phyloP scores from a whole-genome alignment of 2,329 filamentous ascomycete species.

The Chrysosporium keratinophilum region DNA sequence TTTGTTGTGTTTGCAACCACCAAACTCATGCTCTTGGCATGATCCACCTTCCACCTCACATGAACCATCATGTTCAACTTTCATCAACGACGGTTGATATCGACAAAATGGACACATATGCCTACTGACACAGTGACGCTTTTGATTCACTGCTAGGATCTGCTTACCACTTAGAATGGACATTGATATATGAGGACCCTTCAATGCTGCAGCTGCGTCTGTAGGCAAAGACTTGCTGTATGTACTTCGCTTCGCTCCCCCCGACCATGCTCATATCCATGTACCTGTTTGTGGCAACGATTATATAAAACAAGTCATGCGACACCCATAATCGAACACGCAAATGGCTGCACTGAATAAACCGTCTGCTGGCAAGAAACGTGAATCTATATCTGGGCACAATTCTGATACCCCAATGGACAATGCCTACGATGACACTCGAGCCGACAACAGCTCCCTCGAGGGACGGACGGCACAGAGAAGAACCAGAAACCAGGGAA shows the following conservation, averaged over 20 bases:
- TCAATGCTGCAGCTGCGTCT: not conserved
- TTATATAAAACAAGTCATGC: not conserved
- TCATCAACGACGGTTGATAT: not conserved
- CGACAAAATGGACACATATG: not conserved
- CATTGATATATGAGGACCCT: not conserved
- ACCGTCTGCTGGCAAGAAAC: not conserved
- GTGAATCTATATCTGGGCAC: not conserved
- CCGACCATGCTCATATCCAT: too few relatives aligned
- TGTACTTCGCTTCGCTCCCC: too few relatives aligned
- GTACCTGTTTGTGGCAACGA: too few relatives aligned
- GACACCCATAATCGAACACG: not conserved
- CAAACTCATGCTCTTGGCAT: not conserved
- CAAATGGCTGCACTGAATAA: not conserved
- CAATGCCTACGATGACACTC: not conserved
- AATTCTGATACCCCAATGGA: not conserved
- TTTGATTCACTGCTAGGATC: not conserved
- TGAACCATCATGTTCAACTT: not conserved
- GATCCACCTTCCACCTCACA: not conserved
- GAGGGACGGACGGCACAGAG: constrained; percentile 3
- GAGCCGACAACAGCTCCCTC: not conserved
- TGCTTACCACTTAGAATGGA: not conserved
- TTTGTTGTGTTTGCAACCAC: constrained; percentile 14
- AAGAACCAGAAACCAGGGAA: constrained; percentile 11
- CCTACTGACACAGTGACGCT: not conserved
- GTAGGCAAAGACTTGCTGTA: too few relatives aligned